Evolutionary conservation across 2,329 filamentous ascomycete genomes (phyloP), one percentile per base, ranked within the genome.

Genomic region (Coniella vitis): DNA sequence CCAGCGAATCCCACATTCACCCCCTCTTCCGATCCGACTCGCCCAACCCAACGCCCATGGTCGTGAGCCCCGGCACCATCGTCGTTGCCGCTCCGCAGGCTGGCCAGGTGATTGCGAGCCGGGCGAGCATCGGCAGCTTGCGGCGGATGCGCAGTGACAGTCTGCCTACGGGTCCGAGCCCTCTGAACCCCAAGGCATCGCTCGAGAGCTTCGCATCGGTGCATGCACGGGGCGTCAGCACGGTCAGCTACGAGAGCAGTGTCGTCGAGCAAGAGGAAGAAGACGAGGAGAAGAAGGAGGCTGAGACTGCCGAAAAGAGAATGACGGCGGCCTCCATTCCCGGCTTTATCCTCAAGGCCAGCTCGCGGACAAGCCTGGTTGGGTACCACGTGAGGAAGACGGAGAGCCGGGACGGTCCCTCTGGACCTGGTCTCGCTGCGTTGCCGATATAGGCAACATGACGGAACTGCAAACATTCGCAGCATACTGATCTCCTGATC

Each of bases 1-100:
- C 60, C 43, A 74, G 73, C 58, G 84, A 90, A 62, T 73, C 81
- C 3, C 80, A 89, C 60, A 89, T 90, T 39, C 86, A 90, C 62
- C 86, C 86, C 8, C 73, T 90, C 3, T 90, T 90, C 69, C 76
- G 86, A 51, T 83, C 82, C 5, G 84, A 87, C 60, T 86, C 81
- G 36, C 83, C 83, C 0, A 75, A 72, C 1, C 84, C 84, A 7
- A 81, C 84, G 1, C 79, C 85, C 25, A 29, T 29, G 0, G 66
- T 78, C 5, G 74, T 76, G 1, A 86, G 83, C 0, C 81, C 84
- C 0, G 83, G 84, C 0, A 90, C 86, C 0, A 74, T 83, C 14
- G 83, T 90, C 42, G 71, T 81, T 10, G 86, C 85, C 0, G 82
- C 85, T 3, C 85, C 85, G 0, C 76, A 82, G 36, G 82, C 81